These are phyloP conservation scores for Aechmea fasciata DNA, from an alignment of 176 grass and related monocot species.

Conservation along the genomic window DNA sequence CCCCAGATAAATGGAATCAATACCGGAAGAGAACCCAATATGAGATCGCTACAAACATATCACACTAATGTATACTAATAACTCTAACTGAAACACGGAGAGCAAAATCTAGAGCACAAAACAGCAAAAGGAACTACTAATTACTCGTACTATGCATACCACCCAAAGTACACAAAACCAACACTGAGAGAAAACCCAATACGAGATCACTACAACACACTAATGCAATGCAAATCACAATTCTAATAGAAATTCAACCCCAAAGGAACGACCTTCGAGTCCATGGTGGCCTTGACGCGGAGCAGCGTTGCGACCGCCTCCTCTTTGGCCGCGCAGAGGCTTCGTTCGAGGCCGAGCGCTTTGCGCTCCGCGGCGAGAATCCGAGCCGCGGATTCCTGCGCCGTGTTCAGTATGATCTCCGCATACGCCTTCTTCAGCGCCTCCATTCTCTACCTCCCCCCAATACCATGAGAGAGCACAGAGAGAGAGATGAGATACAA, in stretches of 20 bases:
- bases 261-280: conserved; percentile 28
- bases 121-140: no score
- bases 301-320: conserved; percentile 43
- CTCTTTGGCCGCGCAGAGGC: conserved; percentile 31
- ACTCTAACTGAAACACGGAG: no score
- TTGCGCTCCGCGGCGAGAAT: conserved; percentile 70
- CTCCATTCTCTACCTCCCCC: conserved; percentile 29
- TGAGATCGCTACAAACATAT: no score
- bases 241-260: neutral
- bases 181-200: no score
- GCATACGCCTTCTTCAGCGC: conserved; percentile 56
- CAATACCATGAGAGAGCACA: neutral
- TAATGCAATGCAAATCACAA: neutral
- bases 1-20: no score
- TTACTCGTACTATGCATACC: no score
- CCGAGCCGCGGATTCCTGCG: conserved; percentile 75
- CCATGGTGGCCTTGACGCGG: conserved; percentile 46
- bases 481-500: neutral
- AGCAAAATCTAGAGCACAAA: no score
- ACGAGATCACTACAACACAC: no score
- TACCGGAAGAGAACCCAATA: no score
- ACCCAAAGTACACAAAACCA: no score
- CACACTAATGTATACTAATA: no score
- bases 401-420: conserved; percentile 72
- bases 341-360: conserved; percentile 20